Conservation (phyloP, 2,329 filamentous ascomycete species). For the Fusarium veterinarium region DNA sequence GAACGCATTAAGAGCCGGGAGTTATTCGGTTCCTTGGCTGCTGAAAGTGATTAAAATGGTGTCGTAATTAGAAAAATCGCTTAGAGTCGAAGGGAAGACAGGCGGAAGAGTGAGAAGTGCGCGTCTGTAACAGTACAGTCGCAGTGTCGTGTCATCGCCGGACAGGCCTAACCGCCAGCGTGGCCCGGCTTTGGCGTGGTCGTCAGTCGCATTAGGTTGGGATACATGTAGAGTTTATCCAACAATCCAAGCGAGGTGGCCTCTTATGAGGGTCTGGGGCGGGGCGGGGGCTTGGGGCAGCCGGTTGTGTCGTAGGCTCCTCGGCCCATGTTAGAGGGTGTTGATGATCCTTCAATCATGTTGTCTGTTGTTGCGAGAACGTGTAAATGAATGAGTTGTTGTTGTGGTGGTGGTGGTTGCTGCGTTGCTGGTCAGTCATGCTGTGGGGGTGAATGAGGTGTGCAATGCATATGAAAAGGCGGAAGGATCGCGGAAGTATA, state of each 20-base stretch:
- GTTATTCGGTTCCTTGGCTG: conserved; percentile 32
- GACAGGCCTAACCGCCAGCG: conserved; percentile 38
- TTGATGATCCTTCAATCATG: conserved; percentile 53
- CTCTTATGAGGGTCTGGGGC: conserved; percentile 54
- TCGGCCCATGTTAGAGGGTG: conserved; percentile 60
- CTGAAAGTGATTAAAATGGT: conserved; percentile 39
- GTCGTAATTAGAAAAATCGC: conserved; percentile 41
- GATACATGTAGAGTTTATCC: conserved; percentile 34
- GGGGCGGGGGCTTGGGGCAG: conserved; percentile 59
- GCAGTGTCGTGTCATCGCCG: conserved; percentile 28
- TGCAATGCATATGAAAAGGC: neutral
- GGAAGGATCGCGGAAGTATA: neutral
- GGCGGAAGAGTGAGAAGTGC: conserved; percentile 21
- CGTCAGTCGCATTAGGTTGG: conserved; percentile 32
- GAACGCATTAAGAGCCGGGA: conserved; percentile 46
- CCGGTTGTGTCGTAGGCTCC: conserved; percentile 65
- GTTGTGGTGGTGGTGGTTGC: conserved; percentile 1
- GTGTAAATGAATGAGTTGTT: conserved; percentile 16
- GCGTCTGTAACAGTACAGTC: conserved; percentile 5
- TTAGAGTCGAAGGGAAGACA: conserved; percentile 35
- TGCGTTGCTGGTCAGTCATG: conserved; percentile 33
- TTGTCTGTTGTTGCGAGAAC: conserved; percentile 43
- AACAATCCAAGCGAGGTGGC: conserved; percentile 32
- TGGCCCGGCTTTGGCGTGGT: conserved; percentile 34
- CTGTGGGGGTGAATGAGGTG: neutral